These are phyloP conservation scores for Coleophoma crateriformis DNA, from an alignment of 2,329 filamentous ascomycete species.

Conservation along the genomic window DNA sequence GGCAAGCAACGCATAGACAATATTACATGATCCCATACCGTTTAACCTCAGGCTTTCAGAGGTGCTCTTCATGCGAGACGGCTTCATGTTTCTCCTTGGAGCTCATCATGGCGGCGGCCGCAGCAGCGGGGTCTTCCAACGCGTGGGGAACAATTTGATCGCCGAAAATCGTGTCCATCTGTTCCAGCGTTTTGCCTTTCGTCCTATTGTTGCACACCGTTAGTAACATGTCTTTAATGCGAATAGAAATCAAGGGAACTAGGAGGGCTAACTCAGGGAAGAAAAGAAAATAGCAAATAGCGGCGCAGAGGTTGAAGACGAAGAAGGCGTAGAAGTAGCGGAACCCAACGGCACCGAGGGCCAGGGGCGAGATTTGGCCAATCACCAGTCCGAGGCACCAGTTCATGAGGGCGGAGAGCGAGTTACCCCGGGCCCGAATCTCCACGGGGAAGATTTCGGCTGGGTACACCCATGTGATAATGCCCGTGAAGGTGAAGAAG, in stretches of 20 bases:
- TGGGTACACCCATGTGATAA: constrained; percentile 52
- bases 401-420: constrained; percentile 50
- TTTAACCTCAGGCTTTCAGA: too few relatives aligned
- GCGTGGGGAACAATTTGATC: neutral
- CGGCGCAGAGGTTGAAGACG: constrained; percentile 36
- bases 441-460: constrained; percentile 55
- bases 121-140: neutral
- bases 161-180: neutral
- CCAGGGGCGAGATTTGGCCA: constrained; percentile 48
- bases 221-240: too few relatives aligned
- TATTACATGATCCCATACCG: too few relatives aligned
- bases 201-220: neutral
- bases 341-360: constrained; percentile 47
- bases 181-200: neutral
- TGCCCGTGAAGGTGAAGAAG: constrained; percentile 45
- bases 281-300: constrained; percentile 6
- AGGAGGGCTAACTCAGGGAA: neutral
- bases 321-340: constrained; percentile 42
- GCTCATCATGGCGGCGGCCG: neutral
- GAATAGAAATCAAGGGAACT: too few relatives aligned
- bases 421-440: constrained; percentile 56
- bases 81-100: too few relatives aligned
- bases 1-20: too few relatives aligned
- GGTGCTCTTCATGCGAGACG: too few relatives aligned
- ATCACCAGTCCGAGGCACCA: constrained; percentile 52